Conservation (phyloP, 805 yeast genomes). For the Zygosaccharomyces bisporus region DNA sequence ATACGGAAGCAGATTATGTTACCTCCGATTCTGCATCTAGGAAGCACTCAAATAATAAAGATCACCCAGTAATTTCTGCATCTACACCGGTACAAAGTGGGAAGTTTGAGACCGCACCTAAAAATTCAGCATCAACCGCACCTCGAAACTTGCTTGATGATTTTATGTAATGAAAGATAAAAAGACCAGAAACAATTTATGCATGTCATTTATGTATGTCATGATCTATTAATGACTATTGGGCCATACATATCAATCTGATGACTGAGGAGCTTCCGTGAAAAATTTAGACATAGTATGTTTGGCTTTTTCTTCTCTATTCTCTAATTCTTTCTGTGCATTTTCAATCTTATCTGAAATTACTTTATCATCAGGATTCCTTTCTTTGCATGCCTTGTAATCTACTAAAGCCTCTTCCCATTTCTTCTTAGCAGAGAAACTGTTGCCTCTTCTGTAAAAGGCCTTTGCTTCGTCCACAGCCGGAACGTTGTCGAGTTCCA, state of each 20-base stretch:
- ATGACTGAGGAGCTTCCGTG: slow-evolving; percentile 16
- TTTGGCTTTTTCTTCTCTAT: slow-evolving; percentile 47
- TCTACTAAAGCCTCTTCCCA: slow-evolving; percentile 48
- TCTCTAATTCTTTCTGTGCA: slow-evolving; percentile 41
- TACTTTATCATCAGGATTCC: slow-evolving; percentile 48
- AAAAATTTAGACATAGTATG: slow-evolving; percentile 64
- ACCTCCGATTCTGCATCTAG: not conserved
- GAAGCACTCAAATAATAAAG: not conserved
- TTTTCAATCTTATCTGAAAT: slow-evolving; percentile 44
- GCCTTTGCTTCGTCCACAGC: slow-evolving; percentile 54
- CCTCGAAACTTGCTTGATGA: slow-evolving; percentile 34
- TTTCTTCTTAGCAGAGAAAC: slow-evolving; percentile 43
- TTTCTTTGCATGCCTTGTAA: slow-evolving; percentile 42
- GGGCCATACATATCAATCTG: not conserved
- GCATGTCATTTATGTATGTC: too few relatives aligned
- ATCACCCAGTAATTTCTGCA: not conserved
- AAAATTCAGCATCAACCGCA: not conserved
- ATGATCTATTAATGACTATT: slow-evolving; percentile 1
- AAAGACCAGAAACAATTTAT: slow-evolving; percentile 1
- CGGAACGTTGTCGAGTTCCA: slow-evolving; percentile 45
- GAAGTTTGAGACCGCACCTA: not conserved
- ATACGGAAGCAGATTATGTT: not conserved
- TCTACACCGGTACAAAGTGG: not conserved
- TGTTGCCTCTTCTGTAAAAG: slow-evolving; percentile 51
- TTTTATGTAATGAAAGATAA: slow-evolving; percentile 27